Evolutionary conservation across 2,329 filamentous ascomycete species (phyloP), one percentile per base, ranked within the genome.

Genomic region (Colletotrichum lini): DNA sequence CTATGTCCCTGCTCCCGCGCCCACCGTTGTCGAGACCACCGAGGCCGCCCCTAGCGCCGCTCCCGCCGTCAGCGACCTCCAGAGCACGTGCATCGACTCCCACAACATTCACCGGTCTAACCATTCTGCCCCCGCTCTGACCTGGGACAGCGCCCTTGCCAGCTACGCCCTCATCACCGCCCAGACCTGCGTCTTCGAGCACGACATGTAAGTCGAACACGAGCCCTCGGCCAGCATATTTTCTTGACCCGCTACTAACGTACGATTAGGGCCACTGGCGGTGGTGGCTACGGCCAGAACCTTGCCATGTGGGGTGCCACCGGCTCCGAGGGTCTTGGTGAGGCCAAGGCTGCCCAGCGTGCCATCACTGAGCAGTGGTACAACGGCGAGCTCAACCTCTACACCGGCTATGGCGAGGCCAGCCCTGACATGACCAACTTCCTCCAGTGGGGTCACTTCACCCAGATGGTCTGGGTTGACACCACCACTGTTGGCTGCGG

Each of bases 101-200:
- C 96, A 98, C 91, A 98, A 98, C 84, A 78, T 92, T 64, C 94
- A 96, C 84, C 95, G 96, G 74, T 80, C 86, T 78, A 97, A 96
- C 85, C 94, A 98, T 88, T 92, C 92, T 21, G 90, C 90, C 45
- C 78, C 82, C 26, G 87, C 84, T 54, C 79, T 98, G 56, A 79
- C 78, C 61, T 98, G 94, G 93, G 87, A 91, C 76, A 78, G 84
- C 10, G 83, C 83, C 53, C 88, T 94, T 65, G 92, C 90, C 65
- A 78, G 80, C 66, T 93, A 88, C 72, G 95, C 95, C 52, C 74
- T 84, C 59, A 83, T 83, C 67, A 89, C 91, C 64, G 94, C 94
- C 71, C 78, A 87, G 40, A 86, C 80, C 44, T 97, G 95, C 81
- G 84, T 88, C 52, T 96, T 95, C 76, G 86, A 84, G 42, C 96